phyloP scores from a whole-genome alignment of 225 moss, liverwort and hornwort species.

The Polytrichum formosum region DNA sequence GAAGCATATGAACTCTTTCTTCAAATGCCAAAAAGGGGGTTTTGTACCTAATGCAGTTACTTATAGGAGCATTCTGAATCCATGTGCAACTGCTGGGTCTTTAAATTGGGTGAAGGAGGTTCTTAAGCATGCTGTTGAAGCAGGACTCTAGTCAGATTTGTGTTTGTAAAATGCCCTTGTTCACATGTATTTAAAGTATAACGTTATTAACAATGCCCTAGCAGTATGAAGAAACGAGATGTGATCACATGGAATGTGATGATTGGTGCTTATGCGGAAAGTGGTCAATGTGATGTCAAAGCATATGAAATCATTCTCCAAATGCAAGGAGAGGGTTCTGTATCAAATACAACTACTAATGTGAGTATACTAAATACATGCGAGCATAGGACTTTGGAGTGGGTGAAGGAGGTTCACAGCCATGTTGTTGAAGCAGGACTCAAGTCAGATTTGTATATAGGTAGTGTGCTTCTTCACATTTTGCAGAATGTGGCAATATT shows the following conservation, averaged over 20 bases:
- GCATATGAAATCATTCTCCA: not conserved
- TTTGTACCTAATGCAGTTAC: not conserved
- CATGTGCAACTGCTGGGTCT: not conserved
- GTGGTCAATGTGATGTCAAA: not conserved
- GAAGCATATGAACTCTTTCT: not conserved
- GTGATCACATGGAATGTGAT: not conserved
- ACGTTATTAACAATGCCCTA: not conserved
- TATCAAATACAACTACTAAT: not conserved
- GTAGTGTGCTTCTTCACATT: not conserved
- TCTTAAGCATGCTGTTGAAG: not conserved
- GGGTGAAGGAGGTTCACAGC: conserved; percentile 1
- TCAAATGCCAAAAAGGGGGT: not conserved
- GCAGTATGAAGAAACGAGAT: not conserved
- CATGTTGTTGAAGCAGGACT: not conserved
- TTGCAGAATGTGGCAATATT: not conserved
- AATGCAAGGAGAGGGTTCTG: not conserved
- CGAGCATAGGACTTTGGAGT: not conserved
- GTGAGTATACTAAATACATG: not conserved
- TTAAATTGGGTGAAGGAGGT: not conserved
- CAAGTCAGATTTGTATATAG: not conserved
- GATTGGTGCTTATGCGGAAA: not conserved
- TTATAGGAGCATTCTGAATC: not conserved
- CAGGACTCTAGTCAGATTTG: not conserved
- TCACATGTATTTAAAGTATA: not conserved
- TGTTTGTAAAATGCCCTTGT: not conserved